phyloP scores from a whole-genome alignment of 1,284 basidiomycete genomes.

The Schizophyllum commune region DNA sequence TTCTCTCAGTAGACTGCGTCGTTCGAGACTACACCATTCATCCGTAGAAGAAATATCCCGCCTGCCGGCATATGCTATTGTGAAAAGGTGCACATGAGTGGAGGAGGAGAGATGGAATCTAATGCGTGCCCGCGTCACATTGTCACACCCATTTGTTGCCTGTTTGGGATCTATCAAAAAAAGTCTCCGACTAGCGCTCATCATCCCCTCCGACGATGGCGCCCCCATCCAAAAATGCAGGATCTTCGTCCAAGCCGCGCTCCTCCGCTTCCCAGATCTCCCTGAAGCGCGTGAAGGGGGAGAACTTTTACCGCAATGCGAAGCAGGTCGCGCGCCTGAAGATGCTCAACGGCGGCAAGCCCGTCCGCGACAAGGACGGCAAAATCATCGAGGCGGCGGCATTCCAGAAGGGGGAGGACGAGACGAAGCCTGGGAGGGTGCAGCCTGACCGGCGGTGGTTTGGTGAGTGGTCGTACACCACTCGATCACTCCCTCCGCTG shows the following conservation, averaged over 20 bases:
- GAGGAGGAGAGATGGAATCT: too few relatives aligned
- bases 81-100: too few relatives aligned
- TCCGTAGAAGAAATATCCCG: too few relatives aligned
- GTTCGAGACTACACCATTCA: too few relatives aligned
- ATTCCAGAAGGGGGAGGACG: constrained; percentile 88
- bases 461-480: constrained; percentile 46
- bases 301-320: constrained; percentile 92
- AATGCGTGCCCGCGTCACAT: too few relatives aligned
- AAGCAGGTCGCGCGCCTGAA: constrained; percentile 79
- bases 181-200: too few relatives aligned
- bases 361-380: constrained; percentile 82
- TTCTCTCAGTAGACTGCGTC: too few relatives aligned
- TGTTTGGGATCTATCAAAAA: too few relatives aligned
- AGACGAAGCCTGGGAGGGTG: constrained; percentile 81
- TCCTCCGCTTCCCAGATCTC: constrained; percentile 43
- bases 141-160: too few relatives aligned
- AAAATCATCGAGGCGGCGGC: constrained; percentile 89
- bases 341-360: constrained; percentile 88
- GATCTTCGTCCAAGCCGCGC: constrained; percentile 40
- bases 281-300: constrained; percentile 76
- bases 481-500: constrained; percentile 4
- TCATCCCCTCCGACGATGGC: constrained; percentile 35
- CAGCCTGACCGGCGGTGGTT: constrained; percentile 95
- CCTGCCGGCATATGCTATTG: too few relatives aligned
- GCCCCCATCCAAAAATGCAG: constrained; percentile 38